Conservation (phyloP, 306 rosid species). For the Castanea crenata region DNA sequence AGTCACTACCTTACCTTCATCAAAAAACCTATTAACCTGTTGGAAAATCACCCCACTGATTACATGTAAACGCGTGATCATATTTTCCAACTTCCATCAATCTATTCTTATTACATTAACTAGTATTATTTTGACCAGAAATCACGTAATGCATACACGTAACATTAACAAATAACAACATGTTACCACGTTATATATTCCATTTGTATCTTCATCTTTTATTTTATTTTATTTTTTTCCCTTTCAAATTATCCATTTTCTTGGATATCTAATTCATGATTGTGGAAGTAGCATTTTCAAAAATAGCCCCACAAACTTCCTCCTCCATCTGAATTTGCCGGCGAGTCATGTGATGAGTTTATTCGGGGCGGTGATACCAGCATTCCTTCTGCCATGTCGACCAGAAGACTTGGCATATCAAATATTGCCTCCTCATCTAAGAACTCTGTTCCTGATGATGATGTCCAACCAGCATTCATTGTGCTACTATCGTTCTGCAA, state of each 20-base stretch:
- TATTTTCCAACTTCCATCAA: background rate
- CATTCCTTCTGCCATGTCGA: conserved; percentile 95
- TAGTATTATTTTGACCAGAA: background rate
- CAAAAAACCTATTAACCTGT: background rate
- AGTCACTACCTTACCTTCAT: background rate
- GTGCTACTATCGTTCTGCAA: background rate
- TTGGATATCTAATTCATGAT: background rate
- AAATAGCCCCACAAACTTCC: conserved; percentile 67
- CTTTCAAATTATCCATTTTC: background rate
- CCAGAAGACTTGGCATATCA: conserved; percentile 74
- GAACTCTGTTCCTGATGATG: conserved; percentile 30
- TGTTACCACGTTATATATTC: background rate
- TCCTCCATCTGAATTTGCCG: conserved; percentile 38
- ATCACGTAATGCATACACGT: background rate
- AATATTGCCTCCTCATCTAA: conserved; percentile 85
- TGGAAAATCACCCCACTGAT: background rate
- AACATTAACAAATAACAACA: background rate
- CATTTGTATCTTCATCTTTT: background rate
- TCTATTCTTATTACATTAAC: background rate
- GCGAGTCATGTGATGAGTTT: conserved; percentile 38
- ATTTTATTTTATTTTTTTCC: background rate
- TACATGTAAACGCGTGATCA: background rate
- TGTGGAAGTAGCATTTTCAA: conserved; percentile 5
- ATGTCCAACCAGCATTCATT: background rate
- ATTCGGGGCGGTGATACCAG: conserved; percentile 84